A percentile compares a stretch with the other conserved stretches of the same genome.
Evolutionary conservation across 176 grass and related monocot genomes (phyloP).

Genomic region (Alloteropsis semialata): DNA sequence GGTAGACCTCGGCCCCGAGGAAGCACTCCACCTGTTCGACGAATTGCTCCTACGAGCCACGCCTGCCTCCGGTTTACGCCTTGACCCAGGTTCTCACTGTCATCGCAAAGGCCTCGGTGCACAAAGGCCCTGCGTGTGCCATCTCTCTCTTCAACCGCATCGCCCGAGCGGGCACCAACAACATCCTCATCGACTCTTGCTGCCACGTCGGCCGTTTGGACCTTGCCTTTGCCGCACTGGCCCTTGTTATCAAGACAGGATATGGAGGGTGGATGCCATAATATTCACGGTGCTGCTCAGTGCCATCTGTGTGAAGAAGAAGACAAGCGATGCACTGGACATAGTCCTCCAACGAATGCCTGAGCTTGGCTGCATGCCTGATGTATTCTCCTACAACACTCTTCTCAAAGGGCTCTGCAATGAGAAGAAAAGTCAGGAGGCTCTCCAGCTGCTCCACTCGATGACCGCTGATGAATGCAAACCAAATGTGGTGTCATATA

Average conservation of each 20-base stretch:
- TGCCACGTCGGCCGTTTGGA: background rate
- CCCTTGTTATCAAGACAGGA: background rate
- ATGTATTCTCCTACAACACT: slow-evolving; percentile 5
- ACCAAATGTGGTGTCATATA: no score
- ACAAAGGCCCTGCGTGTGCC: background rate
- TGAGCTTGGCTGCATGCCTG: slow-evolving; percentile 19
- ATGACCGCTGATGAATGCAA: no score
- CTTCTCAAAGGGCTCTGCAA: slow-evolving; percentile 33
- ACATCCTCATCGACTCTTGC: background rate
- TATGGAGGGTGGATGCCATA: no score
- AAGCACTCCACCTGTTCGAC: background rate
- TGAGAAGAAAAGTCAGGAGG: background rate
- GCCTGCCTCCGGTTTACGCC: background rate
- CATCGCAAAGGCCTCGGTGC: background rate
- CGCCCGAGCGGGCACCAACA: background rate
- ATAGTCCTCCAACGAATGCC: slow-evolving; percentile 31
- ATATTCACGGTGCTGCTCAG: no score
- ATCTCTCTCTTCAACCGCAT: slow-evolving; percentile 23
- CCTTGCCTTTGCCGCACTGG: background rate
- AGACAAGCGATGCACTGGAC: background rate
- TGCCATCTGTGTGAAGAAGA: no score
- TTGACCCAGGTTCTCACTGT: background rate
- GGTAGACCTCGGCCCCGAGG: background rate
- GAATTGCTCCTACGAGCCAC: background rate
- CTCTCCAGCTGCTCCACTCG: slow-evolving; percentile 10